Conservation (phyloP, 106 monocot genomes). For the Allium cepa region DNA sequence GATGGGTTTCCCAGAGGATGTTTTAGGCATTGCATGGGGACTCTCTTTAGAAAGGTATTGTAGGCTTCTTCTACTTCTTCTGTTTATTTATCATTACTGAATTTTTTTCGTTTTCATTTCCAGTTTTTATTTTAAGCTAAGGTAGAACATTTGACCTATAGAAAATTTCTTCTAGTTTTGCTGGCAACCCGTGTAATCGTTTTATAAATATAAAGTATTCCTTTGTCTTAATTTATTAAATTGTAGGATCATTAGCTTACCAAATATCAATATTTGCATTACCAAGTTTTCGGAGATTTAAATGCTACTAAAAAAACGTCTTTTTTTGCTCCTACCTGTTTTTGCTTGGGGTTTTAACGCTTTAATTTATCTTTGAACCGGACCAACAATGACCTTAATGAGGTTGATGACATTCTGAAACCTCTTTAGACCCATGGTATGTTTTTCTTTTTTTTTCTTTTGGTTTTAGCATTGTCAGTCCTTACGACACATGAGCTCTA, state of each 20-base stretch:
- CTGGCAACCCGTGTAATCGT: not conserved
- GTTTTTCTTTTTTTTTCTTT: not conserved
- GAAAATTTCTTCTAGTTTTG: not conserved
- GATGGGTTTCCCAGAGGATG: constrained; percentile 93
- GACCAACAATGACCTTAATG: constrained; percentile 98
- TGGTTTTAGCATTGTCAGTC: not conserved
- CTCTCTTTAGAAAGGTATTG: constrained; percentile 89
- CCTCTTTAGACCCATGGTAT: constrained; percentile 93
- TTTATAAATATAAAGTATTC: too few species aligned
- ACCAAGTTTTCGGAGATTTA: too few species aligned
- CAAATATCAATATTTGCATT: too few species aligned
- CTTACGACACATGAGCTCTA: not conserved
- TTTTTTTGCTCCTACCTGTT: not conserved
- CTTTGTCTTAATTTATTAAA: too few species aligned
- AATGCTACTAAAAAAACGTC: too few species aligned
- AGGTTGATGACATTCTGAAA: constrained; percentile 57
- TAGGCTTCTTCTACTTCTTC: too few species aligned
- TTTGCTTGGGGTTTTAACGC: too few species aligned
- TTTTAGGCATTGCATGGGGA: constrained; percentile 95
- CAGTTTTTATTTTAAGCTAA: too few species aligned
- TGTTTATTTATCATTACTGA: not conserved
- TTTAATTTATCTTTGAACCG: constrained; percentile 19
- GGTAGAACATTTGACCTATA: not conserved
- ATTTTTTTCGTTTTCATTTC: not conserved
- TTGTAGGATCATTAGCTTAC: too few species aligned